Base-by-base conservation (phyloP, 768 basidiomycete species). In the Amyloporia xantha region DNA sequence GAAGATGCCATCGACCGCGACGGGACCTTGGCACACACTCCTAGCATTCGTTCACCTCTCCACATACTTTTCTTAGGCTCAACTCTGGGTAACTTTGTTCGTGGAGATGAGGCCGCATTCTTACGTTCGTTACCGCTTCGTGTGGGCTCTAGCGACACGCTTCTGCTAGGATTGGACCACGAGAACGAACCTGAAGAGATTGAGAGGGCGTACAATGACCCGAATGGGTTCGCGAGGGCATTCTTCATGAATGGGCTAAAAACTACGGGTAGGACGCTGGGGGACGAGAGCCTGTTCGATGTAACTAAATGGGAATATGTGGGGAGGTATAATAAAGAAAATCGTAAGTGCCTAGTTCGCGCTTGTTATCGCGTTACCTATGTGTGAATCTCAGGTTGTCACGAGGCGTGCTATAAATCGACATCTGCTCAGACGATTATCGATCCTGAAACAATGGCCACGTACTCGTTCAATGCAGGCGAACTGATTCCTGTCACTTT, bases 41-140 rank as follows among this genome's bases (percentile, higher is more conserved):
- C 75, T 36, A 78, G 73, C 20, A 65, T 65, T 21, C 57, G 59
- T 19, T 63, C 70, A 39, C 83, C 87, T 12, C 65, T 91, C 26
- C 93, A 96, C 60, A 71, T 97, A 46, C 71, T 98, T 52, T 97
- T 96, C 71, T 71, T 98, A 15, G 96, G 95, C 0, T 93, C 89
- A 0, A 90, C 91, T 0, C 63, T 98, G 5, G 96, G 94, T 5
- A 98, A 97, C 70, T 97, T 98, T 64, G 58, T 72, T 4, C 77
- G 91, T 11, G 70, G 71, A 4, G 84, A 77, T 20, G 87, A 84
- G 7, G 76, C 74, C 0, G 66, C 73, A 0, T 97, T 99, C 67
- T 76, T 99, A 44, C 73, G 73, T 5, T 79, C 81, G 2, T 69
- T 97, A 23, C 93, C 93, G 4, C 71, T 97, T 21, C 80, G 85